Evolutionary conservation across 2,329 filamentous ascomycete species (phyloP).

Genomic region (Pseudopyricularia javanii): DNA sequence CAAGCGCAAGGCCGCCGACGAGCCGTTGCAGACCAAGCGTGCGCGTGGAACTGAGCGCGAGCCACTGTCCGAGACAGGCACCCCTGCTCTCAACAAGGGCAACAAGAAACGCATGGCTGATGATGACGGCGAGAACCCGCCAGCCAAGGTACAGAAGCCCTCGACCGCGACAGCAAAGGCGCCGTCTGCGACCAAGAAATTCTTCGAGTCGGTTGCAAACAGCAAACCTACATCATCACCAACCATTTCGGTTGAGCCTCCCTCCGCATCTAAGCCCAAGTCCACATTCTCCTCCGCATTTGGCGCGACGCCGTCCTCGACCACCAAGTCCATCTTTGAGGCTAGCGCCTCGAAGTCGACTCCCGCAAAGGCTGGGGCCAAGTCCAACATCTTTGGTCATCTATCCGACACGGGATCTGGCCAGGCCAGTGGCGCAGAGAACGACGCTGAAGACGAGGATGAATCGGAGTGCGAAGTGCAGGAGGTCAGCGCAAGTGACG

Average conservation of each 20-base stretch:
- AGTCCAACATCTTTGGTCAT: slow-evolving; percentile 44
- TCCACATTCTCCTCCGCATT: slow-evolving; percentile 14
- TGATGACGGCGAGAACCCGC: slow-evolving; percentile 32
- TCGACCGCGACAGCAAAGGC: slow-evolving; percentile 13
- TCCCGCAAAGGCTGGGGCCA: slow-evolving; percentile 8
- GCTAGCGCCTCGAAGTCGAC: slow-evolving; percentile 18
- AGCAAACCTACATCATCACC: slow-evolving; percentile 8
- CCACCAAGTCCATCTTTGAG: slow-evolving; percentile 9
- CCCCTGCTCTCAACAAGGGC: slow-evolving; percentile 27
- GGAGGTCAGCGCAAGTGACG: slow-evolving; percentile 28
- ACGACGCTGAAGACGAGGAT: slow-evolving; percentile 24
- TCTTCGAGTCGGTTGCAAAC: slow-evolving; percentile 46
- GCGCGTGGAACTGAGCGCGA: slow-evolving; percentile 26
- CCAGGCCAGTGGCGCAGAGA: slow-evolving; percentile 38
- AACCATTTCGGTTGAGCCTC: slow-evolving; percentile 16
- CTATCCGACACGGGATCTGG: slow-evolving; percentile 43
- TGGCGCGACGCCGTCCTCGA: background rate
- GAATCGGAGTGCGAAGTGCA: slow-evolving; percentile 35
- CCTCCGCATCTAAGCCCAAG: slow-evolving; percentile 13
- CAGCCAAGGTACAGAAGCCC: slow-evolving; percentile 37
- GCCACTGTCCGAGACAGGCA: slow-evolving; percentile 21
- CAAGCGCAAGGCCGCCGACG: slow-evolving; percentile 47
- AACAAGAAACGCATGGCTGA: slow-evolving; percentile 42
- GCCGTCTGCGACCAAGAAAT: slow-evolving; percentile 39
- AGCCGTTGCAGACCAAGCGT: slow-evolving; percentile 36